These are phyloP conservation scores for Teunomyces panamensis DNA, from an alignment of 805 yeast species.

Conservation along the genomic window DNA sequence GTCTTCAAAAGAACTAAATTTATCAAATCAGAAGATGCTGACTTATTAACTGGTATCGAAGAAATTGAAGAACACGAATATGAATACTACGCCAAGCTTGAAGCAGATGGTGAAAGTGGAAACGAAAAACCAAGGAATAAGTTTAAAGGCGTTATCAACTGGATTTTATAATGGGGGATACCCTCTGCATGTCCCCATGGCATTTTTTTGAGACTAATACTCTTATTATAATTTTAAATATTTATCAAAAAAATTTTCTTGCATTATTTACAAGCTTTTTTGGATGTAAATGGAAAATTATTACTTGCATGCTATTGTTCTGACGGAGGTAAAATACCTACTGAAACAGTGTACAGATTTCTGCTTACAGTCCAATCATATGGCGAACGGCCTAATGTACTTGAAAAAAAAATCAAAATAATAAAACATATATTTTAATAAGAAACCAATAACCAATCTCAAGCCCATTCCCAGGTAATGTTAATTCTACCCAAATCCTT, in stretches of 20 bases:
- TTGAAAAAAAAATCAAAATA: background rate
- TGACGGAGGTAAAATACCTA: no score
- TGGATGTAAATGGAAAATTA: no score
- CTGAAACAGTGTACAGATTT: no score
- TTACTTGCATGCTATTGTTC: no score
- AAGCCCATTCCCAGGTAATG: conserved; percentile 46
- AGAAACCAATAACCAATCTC: background rate
- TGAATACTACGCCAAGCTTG: conserved; percentile 34
- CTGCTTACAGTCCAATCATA: background rate
- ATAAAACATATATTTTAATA: background rate
- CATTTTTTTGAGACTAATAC: background rate
- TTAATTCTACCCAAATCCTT: conserved; percentile 51
- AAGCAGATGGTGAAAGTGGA: conserved; percentile 19
- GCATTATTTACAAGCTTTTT: background rate
- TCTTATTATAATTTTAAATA: background rate
- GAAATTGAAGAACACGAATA: conserved; percentile 52
- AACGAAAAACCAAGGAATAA: conserved; percentile 5
- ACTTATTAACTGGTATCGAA: conserved; percentile 41
- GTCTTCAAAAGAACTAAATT: conserved; percentile 33
- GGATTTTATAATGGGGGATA: conserved; percentile 17
- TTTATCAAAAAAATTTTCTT: background rate
- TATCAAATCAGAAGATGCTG: conserved; percentile 45
- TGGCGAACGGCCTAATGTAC: no score
- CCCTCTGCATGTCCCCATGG: background rate
- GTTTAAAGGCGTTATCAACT: conserved; percentile 13